phyloP scores from a whole-genome alignment of 306 rosid species.

The Hippophae rhamnoides region DNA sequence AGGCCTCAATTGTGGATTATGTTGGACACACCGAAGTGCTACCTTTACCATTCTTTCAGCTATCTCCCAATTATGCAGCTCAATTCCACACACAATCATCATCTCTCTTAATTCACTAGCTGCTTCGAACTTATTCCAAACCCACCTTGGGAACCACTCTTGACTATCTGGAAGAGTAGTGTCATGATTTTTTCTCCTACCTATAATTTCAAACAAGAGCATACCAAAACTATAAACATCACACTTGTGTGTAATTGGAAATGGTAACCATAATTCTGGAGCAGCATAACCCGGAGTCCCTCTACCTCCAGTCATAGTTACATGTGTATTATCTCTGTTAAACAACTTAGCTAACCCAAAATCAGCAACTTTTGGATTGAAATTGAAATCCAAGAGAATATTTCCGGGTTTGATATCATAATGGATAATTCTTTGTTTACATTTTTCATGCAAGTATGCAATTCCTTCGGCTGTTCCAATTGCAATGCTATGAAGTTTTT shows the following conservation, averaged over 20 bases:
- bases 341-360: constrained; percentile 44
- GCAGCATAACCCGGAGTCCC: constrained; percentile 54
- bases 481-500: constrained; percentile 40
- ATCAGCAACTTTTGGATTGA: constrained; percentile 43
- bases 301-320: constrained; percentile 34
- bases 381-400: constrained; percentile 31
- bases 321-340: constrained; percentile 28
- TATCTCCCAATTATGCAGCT: constrained; percentile 20
- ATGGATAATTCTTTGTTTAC: constrained; percentile 42
- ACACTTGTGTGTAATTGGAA: constrained; percentile 37
- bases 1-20: constrained; percentile 40
- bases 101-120: constrained; percentile 13
- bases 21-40: constrained; percentile 42
- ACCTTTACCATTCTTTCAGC: constrained; percentile 31
- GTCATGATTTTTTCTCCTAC: constrained; percentile 36
- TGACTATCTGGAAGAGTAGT: constrained; percentile 15
- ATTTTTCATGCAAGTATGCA: constrained; percentile 39
- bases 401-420: constrained; percentile 52
- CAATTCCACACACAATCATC: constrained; percentile 23
- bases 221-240: constrained; percentile 53
- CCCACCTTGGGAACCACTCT: constrained; percentile 42
- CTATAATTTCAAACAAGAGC: constrained; percentile 37
- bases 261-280: constrained; percentile 44
- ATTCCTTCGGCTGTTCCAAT: constrained; percentile 41
- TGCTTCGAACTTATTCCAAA: constrained; percentile 26